These are phyloP conservation scores for Penicillium crustosum DNA, from an alignment of 2,329 filamentous ascomycete species.

Conservation along the genomic window DNA sequence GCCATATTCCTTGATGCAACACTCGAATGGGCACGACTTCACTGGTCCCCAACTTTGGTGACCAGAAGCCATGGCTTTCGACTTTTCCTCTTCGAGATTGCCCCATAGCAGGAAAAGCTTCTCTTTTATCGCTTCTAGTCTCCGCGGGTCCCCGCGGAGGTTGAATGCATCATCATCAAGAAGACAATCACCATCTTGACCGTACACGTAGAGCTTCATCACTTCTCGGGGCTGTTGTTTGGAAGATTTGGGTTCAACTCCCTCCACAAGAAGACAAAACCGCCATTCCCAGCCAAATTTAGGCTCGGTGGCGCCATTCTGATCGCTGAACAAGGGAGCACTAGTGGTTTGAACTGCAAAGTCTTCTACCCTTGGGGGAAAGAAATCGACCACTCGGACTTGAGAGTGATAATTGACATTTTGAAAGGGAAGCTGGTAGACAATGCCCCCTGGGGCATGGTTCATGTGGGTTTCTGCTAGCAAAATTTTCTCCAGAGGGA, in stretches of 20 bases:
- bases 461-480: constrained; percentile 49
- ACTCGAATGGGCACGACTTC: constrained; percentile 62
- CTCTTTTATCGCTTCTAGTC: constrained; percentile 61
- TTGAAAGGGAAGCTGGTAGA: constrained; percentile 65
- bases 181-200: constrained; percentile 56
- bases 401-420: constrained; percentile 68
- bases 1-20: constrained; percentile 72
- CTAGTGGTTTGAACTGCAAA: constrained; percentile 61
- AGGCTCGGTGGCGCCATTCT: neutral
- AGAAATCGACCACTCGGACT: constrained; percentile 80
- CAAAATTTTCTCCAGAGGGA: constrained; percentile 51
- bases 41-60: constrained; percentile 19
- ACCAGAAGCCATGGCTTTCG: constrained; percentile 27
- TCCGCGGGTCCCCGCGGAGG: constrained; percentile 54
- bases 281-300: constrained; percentile 72
- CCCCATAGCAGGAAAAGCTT: constrained; percentile 82
- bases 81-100: constrained; percentile 71
- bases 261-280: constrained; percentile 74
- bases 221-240: constrained; percentile 45
- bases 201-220: constrained; percentile 69
- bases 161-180: constrained; percentile 56
- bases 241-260: constrained; percentile 53
- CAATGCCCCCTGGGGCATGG: constrained; percentile 46
- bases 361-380: constrained; percentile 66
- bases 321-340: constrained; percentile 42